phyloP scores from a whole-genome alignment of 108 stramenopile species.

The Cyclotella distinguenda region DNA sequence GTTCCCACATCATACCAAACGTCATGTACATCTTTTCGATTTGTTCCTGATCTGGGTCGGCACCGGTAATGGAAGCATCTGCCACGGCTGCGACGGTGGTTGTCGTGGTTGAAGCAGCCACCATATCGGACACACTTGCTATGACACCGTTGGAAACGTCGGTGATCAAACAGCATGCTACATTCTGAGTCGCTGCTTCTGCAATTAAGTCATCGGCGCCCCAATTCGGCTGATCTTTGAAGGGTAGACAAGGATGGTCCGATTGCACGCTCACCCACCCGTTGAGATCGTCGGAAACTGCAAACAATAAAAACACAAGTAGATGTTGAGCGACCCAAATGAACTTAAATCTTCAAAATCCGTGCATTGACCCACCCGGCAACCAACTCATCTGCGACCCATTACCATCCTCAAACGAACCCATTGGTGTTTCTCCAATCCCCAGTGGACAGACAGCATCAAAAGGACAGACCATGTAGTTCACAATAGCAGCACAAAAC shows the following conservation, averaged over 20 bases:
- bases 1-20: constrained; percentile 8
- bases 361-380: not conserved
- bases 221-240: not conserved
- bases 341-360: not conserved
- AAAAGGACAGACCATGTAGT: constrained; percentile 8
- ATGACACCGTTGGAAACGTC: not conserved
- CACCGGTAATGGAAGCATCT: constrained; percentile 3
- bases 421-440: not conserved
- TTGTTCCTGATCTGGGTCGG: constrained; percentile 5
- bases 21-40: not conserved
- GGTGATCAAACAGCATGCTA: constrained; percentile 9
- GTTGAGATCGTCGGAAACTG: constrained; percentile 3
- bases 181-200: constrained; percentile 8
- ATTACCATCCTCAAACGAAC: constrained; percentile 1
- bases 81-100: not conserved
- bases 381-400: not conserved
- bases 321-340: not conserved
- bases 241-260: not conserved
- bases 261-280: not conserved
- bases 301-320: not conserved
- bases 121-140: not conserved
- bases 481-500: constrained; percentile 1
- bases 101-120: not conserved
- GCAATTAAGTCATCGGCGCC: not conserved
- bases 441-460: constrained; percentile 9